These are phyloP conservation scores for Pseudogymnoascus sp. DNA, from an alignment of 2,329 filamentous ascomycete species.

Conservation along the genomic window DNA sequence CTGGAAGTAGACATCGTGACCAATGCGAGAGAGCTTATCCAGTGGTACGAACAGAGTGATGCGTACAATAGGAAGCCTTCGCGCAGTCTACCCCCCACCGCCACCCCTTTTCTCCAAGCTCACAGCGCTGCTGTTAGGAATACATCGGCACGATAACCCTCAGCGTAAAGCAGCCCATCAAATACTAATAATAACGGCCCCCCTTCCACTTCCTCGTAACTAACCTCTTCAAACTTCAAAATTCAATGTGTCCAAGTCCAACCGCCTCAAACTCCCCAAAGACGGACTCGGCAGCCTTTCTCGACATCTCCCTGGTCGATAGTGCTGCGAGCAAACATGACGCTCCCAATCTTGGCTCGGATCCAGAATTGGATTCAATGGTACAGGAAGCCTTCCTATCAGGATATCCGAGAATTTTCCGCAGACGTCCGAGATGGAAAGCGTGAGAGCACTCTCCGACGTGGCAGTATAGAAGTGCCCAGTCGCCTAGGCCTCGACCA, in stretches of 20 bases:
- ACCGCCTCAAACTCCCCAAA: background rate
- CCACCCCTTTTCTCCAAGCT: background rate
- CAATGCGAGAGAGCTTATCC: conserved; percentile 5
- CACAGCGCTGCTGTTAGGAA: background rate
- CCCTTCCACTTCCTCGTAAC: background rate
- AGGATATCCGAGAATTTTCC: conserved; percentile 39
- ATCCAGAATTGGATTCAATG: conserved; percentile 31
- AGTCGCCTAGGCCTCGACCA: conserved; percentile 34
- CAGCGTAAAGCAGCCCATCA: background rate
- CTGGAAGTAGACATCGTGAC: background rate
- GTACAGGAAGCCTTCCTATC: conserved; percentile 43
- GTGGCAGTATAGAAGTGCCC: conserved; percentile 31
- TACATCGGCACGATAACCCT: background rate
- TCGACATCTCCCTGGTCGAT: background rate
- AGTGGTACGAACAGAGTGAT: background rate
- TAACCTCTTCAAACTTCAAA: background rate
- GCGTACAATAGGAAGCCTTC: background rate
- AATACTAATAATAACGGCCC: conserved; percentile 13
- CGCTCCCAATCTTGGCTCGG: background rate
- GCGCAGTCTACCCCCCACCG: background rate
- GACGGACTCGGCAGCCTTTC: background rate
- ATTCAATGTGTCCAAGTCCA: background rate
- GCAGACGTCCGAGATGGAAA: conserved; percentile 28
- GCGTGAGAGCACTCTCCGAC: conserved; percentile 31
- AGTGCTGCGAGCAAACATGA: background rate